Percentiles rank a stretch among this genome's conserved stretches.
Conservation (phyloP, 2,329 filamentous ascomycete genomes). For the Aspergillus niger region DNA sequence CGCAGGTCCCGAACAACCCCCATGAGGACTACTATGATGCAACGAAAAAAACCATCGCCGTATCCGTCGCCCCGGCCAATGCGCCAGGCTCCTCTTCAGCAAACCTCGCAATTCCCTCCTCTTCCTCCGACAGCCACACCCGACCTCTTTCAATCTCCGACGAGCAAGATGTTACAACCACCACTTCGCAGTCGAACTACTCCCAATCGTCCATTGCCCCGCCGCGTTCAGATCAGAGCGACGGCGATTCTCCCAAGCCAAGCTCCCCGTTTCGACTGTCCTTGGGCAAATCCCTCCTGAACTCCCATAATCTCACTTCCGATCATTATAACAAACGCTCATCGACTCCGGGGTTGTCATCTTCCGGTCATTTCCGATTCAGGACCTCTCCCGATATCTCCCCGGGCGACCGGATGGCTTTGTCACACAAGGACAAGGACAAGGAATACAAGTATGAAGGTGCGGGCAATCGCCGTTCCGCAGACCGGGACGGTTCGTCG, state of each 20-base stretch:
- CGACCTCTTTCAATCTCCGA: slow-evolving; percentile 37
- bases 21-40: slow-evolving; percentile 26
- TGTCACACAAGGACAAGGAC: slow-evolving; percentile 29
- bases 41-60: slow-evolving; percentile 25
- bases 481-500: slow-evolving; percentile 30
- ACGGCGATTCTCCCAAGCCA: slow-evolving; percentile 34
- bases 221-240: slow-evolving; percentile 27
- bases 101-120: slow-evolving; percentile 31
- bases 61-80: slow-evolving; percentile 21
- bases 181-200: slow-evolving; percentile 29
- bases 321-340: slow-evolving; percentile 32
- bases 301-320: slow-evolving; percentile 22
- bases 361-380: slow-evolving; percentile 29
- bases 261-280: slow-evolving; percentile 40
- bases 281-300: slow-evolving; percentile 35
- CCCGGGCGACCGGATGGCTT: slow-evolving; percentile 24
- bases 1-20: slow-evolving; percentile 25
- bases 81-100: slow-evolving; percentile 32
- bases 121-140: slow-evolving; percentile 28
- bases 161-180: slow-evolving; percentile 26
- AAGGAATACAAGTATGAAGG: slow-evolving; percentile 28
- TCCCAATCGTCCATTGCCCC: slow-evolving; percentile 29
- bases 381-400: slow-evolving; percentile 33
- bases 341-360: slow-evolving; percentile 27
- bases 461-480: slow-evolving; percentile 24